Conservation (phyloP, 2,329 filamentous ascomycete genomes). For the Ceratocystis huliohia region DNA sequence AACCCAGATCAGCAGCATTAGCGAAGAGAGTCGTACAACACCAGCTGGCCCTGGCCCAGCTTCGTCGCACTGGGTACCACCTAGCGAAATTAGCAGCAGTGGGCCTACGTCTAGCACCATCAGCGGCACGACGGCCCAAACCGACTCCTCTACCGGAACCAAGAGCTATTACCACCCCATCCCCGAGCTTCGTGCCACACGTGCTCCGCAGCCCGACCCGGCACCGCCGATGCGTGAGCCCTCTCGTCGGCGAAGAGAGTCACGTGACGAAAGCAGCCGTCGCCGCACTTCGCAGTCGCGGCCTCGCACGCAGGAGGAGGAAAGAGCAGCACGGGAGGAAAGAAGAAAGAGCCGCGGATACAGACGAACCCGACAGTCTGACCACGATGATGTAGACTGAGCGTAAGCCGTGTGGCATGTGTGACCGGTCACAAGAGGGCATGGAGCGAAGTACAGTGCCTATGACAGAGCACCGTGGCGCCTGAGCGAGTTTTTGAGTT, state of each 20-base stretch:
- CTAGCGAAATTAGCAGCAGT: conserved; percentile 10
- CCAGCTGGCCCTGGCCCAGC: neutral
- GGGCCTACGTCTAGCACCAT: conserved; percentile 14
- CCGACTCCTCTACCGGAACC: conserved; percentile 39
- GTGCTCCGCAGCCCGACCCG: neutral
- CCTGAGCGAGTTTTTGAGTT: no score
- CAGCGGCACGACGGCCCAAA: conserved; percentile 22
- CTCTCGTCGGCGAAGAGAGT: conserved; percentile 14
- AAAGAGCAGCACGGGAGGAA: conserved; percentile 29
- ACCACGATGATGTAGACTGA: conserved; percentile 15
- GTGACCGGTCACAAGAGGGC: no score
- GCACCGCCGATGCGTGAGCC: conserved; percentile 18
- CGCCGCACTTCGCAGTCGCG: conserved; percentile 17
- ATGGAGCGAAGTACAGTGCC: no score
- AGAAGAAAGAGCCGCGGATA: conserved; percentile 25
- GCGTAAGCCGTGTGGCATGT: neutral
- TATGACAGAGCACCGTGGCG: no score
- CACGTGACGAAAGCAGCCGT: conserved; percentile 2
- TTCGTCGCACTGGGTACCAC: conserved; percentile 11
- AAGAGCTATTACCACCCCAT: conserved; percentile 46
- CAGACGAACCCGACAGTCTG: conserved; percentile 15
- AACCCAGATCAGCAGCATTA: conserved; percentile 22
- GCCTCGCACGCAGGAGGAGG: conserved; percentile 24
- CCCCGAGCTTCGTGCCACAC: conserved; percentile 35
- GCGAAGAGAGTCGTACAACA: neutral